Evolutionary conservation across 148 eudicot genomes (phyloP), one percentile per base, ranked within the genome.

Genomic region (Vaccinium myrtillus): DNA sequence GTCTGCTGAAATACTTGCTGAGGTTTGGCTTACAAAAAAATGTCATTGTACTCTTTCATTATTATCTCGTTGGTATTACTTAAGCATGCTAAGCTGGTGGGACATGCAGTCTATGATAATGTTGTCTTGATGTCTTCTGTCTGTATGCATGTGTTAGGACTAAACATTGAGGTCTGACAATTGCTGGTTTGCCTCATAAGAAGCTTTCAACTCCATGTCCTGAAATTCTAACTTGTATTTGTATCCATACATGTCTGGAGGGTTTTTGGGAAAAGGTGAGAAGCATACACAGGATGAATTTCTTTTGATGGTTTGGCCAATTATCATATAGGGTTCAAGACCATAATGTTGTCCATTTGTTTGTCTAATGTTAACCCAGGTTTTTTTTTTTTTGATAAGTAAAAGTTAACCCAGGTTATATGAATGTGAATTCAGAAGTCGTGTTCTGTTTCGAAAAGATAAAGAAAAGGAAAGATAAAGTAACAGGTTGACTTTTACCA

Each of bases 1-100:
- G 10, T 94, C 98, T 81, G 95, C 93, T 87, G 95, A 96, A 81
- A 89, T 96, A 81, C 85, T 96, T 81, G 90, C 93, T 13, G 97
- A 96, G 99, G 99, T 95, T 75, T n/a, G 89, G 50, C 79, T 25
- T 10, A 58, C 9, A 30, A 25, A 12, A 8, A 30, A 77, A 43
- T 18, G 25, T 30, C 46, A 27, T 58, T 5, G 5, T 10, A 67
- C 77, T 56, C 1, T 55, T 79, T 30, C 5, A 9, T 32, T 79
- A 49, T 54, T 55, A 3, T 30, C 67, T 23, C 11, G 15, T 10
- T 65, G 71, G 4, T 18, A 48, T n/a, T 32, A 54, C 48, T 23
- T 14, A 55, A 58, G 67, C 82, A 32, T 25, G 43, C 39, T 78
- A 53, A 78, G 10, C 39, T 27, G 43, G 65, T 27, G 3, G 63